Conservation (phyloP, 2,329 filamentous ascomycete species). For the Orbilia quercus region DNA sequence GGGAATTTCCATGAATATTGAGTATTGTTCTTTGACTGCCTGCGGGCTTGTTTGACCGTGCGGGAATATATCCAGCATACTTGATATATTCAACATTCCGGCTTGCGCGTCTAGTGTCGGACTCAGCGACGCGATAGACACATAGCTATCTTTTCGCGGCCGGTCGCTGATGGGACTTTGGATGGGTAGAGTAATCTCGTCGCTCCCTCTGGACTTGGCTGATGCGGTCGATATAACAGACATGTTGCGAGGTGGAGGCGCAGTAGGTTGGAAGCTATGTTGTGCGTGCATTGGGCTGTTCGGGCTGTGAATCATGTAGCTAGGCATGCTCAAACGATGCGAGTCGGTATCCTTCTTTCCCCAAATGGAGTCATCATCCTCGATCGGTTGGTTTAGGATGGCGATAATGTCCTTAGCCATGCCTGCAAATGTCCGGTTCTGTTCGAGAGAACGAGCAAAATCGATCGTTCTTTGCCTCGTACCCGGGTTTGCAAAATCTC, state of each 20-base stretch:
- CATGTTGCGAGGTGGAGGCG: constrained; percentile 34
- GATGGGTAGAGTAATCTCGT: constrained; percentile 26
- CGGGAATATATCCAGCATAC: constrained; percentile 31
- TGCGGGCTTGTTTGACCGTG: constrained; percentile 36
- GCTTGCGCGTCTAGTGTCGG: constrained; percentile 43
- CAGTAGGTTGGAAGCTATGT: constrained; percentile 14
- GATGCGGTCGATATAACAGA: constrained; percentile 39
- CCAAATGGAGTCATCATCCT: constrained; percentile 95
- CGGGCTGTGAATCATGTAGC: constrained; percentile 34
- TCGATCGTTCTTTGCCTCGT: constrained; percentile 78
- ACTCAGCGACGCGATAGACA: constrained; percentile 38
- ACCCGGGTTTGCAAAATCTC: constrained; percentile 84
- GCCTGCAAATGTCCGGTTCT: constrained; percentile 82
- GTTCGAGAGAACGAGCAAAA: constrained; percentile 79
- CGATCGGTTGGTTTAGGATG: constrained; percentile 76
- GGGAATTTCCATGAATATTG: constrained; percentile 85
- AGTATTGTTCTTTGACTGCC: constrained; percentile 80
- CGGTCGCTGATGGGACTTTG: constrained; percentile 35
- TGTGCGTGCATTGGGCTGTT: constrained; percentile 22
- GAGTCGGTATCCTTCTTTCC: constrained; percentile 79
- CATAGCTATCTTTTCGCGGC: constrained; percentile 44
- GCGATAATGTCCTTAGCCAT: constrained; percentile 85
- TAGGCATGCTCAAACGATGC: constrained; percentile 61
- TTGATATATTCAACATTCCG: constrained; percentile 47
- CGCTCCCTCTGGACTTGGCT: constrained; percentile 34